A percentile compares a stretch with the other conserved stretches of the same genome.
Conservation (phyloP, 2,329 filamentous ascomycete genomes). For the Sporothrix brasiliensis region DNA sequence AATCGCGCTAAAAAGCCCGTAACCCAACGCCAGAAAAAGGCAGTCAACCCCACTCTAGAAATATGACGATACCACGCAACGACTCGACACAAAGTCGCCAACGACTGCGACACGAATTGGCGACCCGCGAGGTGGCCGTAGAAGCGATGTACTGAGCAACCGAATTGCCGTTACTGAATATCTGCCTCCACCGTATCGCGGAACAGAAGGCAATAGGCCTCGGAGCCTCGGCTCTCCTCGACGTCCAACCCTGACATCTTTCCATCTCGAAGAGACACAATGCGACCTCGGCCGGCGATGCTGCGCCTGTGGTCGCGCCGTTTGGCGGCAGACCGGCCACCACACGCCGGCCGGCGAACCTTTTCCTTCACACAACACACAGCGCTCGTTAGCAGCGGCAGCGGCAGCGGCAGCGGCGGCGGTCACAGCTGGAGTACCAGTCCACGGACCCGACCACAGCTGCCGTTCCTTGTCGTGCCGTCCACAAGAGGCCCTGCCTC, state of each 20-base stretch:
- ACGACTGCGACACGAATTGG: background rate
- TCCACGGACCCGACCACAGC: constrained; percentile 46
- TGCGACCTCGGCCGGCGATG: constrained; percentile 25
- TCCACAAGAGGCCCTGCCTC: constrained; percentile 26
- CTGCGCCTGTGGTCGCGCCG: constrained; percentile 27
- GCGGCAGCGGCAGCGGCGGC: background rate
- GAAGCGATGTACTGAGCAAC: background rate
- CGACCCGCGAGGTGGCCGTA: background rate
- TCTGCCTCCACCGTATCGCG: background rate
- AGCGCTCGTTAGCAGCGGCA: background rate
- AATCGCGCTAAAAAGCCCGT: background rate
- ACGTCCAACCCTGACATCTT: background rate
- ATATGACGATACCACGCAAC: constrained; percentile 3
- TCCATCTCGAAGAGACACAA: background rate
- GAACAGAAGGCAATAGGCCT: background rate
- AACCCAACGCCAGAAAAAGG: background rate
- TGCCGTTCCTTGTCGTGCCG: constrained; percentile 56
- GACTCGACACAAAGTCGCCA: constrained; percentile 11
- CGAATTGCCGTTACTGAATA: background rate
- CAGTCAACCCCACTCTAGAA: constrained; percentile 11
- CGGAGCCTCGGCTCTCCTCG: constrained; percentile 2
- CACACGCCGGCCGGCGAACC: constrained; percentile 16
- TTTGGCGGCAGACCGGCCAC: background rate
- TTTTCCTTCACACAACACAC: constrained; percentile 28
- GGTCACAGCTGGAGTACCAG: constrained; percentile 26